These are phyloP conservation scores for Nigrospora sphaerica DNA, from an alignment of 2,329 filamentous ascomycete species.

Conservation along the genomic window DNA sequence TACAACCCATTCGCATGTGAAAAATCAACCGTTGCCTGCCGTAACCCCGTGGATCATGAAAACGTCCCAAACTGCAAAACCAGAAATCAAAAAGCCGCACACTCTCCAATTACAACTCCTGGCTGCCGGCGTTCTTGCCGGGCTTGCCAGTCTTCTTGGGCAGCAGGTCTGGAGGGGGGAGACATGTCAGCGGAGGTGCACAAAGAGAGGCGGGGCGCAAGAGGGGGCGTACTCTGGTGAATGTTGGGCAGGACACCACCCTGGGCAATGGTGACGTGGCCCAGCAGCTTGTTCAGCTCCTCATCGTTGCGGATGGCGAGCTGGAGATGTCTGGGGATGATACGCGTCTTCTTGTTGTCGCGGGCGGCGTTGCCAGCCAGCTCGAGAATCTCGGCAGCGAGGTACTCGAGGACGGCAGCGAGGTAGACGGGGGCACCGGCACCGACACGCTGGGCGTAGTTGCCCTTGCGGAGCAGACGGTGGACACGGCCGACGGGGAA, in stretches of 20 bases:
- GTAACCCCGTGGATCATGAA: slow-evolving; percentile 76
- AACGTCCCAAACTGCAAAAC: slow-evolving; percentile 58
- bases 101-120: slow-evolving; percentile 72
- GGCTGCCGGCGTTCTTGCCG: slow-evolving; percentile 76
- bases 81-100: slow-evolving; percentile 51
- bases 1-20: slow-evolving; percentile 51
- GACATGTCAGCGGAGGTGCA: slow-evolving; percentile 27
- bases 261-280: slow-evolving; percentile 94
- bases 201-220: slow-evolving; percentile 6
- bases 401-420: slow-evolving; percentile 94
- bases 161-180: slow-evolving; percentile 66
- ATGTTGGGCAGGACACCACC: slow-evolving; percentile 97
- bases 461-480: slow-evolving; percentile 96
- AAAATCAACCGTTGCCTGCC: slow-evolving; percentile 65
- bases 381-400: slow-evolving; percentile 97
- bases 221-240: slow-evolving; percentile 73
- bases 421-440: slow-evolving; percentile 96
- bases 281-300: slow-evolving; percentile 98
- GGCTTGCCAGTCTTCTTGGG: slow-evolving; percentile 98
- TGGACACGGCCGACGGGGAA: slow-evolving; percentile 99
- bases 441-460: slow-evolving; percentile 99
- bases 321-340: slow-evolving; percentile 97
- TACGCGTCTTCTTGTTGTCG: slow-evolving; percentile 99
- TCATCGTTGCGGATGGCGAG: slow-evolving; percentile 99
- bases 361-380: slow-evolving; percentile 96